Percentiles rank a stretch among this genome's conserved stretches.
phyloP scores from a whole-genome alignment of 2,329 filamentous ascomycete genomes.

The Scedosporium aurantiacum region DNA sequence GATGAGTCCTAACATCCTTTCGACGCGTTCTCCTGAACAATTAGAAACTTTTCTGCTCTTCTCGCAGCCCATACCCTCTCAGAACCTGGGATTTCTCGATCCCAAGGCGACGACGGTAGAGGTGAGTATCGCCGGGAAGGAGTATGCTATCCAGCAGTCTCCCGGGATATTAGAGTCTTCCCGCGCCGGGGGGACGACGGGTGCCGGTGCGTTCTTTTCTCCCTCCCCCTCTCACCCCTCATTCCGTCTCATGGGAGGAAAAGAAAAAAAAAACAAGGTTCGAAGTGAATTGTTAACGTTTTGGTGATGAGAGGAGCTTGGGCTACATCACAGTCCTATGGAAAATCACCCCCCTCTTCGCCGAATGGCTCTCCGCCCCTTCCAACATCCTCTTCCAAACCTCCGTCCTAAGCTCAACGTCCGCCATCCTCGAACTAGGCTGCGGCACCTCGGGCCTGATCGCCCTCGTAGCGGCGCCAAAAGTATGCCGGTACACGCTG shows the following conservation, averaged over 20 bases:
- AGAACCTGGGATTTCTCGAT: constrained; percentile 78
- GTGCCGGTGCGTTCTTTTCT: constrained; percentile 30
- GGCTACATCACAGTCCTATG: constrained; percentile 56
- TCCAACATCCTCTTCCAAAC: constrained; percentile 50
- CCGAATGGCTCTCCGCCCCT: constrained; percentile 61
- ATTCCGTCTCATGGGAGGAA: neutral
- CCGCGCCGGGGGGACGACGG: constrained; percentile 49
- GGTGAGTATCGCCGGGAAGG: constrained; percentile 54
- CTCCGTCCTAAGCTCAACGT: constrained; percentile 35
- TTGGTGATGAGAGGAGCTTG: too few relatives aligned
- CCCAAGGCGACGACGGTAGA: constrained; percentile 54
- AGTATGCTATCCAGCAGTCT: constrained; percentile 73
- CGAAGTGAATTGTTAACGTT: neutral
- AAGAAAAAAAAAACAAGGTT: neutral
- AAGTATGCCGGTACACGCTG: constrained; percentile 56
- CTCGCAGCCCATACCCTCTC: constrained; percentile 60
- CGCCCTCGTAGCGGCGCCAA: constrained; percentile 48
- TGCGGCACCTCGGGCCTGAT: constrained; percentile 78
- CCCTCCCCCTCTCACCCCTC: neutral
- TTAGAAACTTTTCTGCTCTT: constrained; percentile 84
- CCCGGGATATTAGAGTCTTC: constrained; percentile 70
- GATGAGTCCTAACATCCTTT: neutral
- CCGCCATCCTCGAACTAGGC: constrained; percentile 69
- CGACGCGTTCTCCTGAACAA: neutral
- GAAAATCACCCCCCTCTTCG: constrained; percentile 78